phyloP scores from a whole-genome alignment of 1,284 basidiomycete genomes.

The Puccinia hordei region DNA sequence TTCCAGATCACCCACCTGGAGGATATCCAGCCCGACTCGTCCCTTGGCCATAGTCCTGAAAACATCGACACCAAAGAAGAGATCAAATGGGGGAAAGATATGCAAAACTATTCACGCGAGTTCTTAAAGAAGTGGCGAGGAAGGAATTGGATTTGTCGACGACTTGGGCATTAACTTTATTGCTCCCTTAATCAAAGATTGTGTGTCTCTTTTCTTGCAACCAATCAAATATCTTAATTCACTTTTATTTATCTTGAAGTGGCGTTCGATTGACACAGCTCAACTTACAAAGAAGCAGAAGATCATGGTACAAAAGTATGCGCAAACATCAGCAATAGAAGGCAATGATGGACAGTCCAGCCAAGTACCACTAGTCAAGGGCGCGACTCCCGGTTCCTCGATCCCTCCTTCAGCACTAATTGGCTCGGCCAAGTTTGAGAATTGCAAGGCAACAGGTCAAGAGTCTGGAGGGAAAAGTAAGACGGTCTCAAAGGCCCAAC shows the following conservation, averaged over 20 bases:
- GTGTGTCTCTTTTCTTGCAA: too few species aligned
- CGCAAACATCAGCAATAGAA: constrained; percentile 27
- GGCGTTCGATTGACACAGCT: too few species aligned
- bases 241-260: too few species aligned
- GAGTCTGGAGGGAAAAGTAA: constrained; percentile 9
- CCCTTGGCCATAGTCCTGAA: too few species aligned
- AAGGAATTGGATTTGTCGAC: constrained; percentile 40
- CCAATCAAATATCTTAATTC: too few species aligned
- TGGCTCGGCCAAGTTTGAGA: constrained; percentile 2
- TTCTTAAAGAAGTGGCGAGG: constrained; percentile 42
- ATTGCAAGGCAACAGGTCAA: constrained; percentile 10
- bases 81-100: too few species aligned
- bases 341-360: constrained; percentile 19
- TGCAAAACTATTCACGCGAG: constrained; percentile 35
- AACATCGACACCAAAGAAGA: too few species aligned
- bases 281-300: too few species aligned
- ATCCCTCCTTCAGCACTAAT: background rate
- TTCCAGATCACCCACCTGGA: too few species aligned
- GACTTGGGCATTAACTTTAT: too few species aligned
- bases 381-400: background rate
- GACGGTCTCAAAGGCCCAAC: constrained; percentile 33
- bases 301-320: constrained; percentile 40
- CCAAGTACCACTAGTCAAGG: background rate
- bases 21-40: too few species aligned
- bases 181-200: too few species aligned